These are phyloP conservation scores for Lactuca saligna DNA, from an alignment of 129 eudicot genomes.

Conservation along the genomic window DNA sequence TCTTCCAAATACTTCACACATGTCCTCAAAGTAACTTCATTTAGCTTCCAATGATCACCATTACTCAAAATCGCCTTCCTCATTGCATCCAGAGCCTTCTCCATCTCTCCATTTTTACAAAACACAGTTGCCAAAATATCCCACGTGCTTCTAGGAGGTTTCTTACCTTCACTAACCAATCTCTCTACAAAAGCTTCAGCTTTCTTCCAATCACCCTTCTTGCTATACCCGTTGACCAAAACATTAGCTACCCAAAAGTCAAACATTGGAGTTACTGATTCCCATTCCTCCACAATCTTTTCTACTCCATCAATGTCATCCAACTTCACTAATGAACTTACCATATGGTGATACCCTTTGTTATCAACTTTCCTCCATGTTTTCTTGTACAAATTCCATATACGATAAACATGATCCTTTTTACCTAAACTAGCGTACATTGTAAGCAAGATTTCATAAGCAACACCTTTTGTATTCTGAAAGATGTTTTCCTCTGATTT, in stretches of 20 bases:
- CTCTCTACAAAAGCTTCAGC: conserved; percentile 36
- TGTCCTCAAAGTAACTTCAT: conserved; percentile 21
- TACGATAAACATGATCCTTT: conserved; percentile 35
- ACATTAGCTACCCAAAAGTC: conserved; percentile 35
- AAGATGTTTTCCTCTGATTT: conserved; percentile 37
- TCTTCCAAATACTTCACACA: conserved; percentile 35
- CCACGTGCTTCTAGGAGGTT: conserved; percentile 44
- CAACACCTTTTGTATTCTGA: conserved; percentile 6
- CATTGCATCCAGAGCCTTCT: conserved; percentile 37
- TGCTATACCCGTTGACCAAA: conserved; percentile 37
- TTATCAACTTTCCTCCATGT: conserved; percentile 14
- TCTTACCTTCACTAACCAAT: conserved; percentile 27
- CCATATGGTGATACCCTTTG: conserved; percentile 26
- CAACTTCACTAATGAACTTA: conserved; percentile 35
- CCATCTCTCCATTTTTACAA: conserved; percentile 30
- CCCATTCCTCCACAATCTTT: conserved; percentile 42
- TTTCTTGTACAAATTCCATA: conserved; percentile 41
- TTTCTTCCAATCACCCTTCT: conserved; percentile 38
- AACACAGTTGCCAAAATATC: conserved; percentile 27
- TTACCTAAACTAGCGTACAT: conserved; percentile 32
- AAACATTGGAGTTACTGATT: background rate
- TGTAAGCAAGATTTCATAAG: conserved; percentile 26
- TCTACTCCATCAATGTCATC: conserved; percentile 49
- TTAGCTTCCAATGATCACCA: conserved; percentile 8
- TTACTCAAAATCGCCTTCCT: conserved; percentile 23